Conservation (phyloP, 192 early-diverging fungal genomes). For the Dissophora globulifera region DNA sequence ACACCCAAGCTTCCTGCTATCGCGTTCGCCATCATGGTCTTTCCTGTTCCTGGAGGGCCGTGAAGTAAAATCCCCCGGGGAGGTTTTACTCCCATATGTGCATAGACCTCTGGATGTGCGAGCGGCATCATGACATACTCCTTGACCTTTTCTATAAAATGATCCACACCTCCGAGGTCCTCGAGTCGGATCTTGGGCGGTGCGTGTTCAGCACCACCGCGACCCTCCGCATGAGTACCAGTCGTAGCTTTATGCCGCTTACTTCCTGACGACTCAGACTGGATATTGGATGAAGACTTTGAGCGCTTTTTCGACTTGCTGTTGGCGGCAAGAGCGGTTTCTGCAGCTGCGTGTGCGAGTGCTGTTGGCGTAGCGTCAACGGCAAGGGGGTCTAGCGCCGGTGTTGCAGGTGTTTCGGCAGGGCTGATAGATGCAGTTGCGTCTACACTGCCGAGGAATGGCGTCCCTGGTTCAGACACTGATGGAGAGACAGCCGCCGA, state of each 20-base stretch:
- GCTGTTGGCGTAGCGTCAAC: conserved; percentile 46
- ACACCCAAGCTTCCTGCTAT: conserved; percentile 95
- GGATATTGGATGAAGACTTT: conserved; percentile 27
- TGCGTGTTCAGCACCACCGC: conserved; percentile 47
- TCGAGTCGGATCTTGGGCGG: conserved; percentile 48
- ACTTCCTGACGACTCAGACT: conserved; percentile 17
- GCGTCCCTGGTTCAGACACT: conserved; percentile 49
- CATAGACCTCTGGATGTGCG: conserved; percentile 91
- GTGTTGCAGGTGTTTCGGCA: not conserved
- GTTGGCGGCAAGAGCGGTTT: conserved; percentile 20
- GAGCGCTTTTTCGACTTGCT: conserved; percentile 53
- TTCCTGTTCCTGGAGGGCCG: conserved; percentile 97
- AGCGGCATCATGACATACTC: conserved; percentile 95
- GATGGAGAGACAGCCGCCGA: conserved; percentile 26
- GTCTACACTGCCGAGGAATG: conserved; percentile 22
- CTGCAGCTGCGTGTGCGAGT: conserved; percentile 38
- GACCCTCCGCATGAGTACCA: conserved; percentile 5
- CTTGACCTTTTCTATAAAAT: conserved; percentile 89
- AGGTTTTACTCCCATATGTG: conserved; percentile 92
- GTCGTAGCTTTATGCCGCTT: conserved; percentile 39
- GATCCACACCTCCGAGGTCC: conserved; percentile 93
- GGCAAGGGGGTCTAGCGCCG: conserved; percentile 28
- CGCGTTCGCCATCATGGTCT: conserved; percentile 94
- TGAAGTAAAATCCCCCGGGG: conserved; percentile 95
- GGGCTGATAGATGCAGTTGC: not conserved